These are phyloP conservation scores for Hermanozyma aechmeae DNA, from an alignment of 805 yeast genomes.

Conservation along the genomic window DNA sequence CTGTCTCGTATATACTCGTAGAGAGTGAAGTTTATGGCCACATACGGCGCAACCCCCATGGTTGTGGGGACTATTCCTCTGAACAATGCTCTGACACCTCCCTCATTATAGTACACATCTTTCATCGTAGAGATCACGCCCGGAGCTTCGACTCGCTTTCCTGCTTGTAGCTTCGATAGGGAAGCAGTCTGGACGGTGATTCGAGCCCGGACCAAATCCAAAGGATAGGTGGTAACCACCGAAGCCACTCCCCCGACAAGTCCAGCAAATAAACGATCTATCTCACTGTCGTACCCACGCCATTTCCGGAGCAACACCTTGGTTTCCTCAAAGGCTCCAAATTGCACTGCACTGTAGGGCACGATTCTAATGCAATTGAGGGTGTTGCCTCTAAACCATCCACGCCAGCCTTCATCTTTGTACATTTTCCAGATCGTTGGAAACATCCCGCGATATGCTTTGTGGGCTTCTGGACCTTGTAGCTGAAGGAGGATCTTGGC, in stretches of 20 bases:
- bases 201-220: constrained; percentile 86
- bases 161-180: constrained; percentile 37
- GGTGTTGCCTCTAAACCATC: constrained; percentile 85
- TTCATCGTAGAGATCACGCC: constrained; percentile 54
- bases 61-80: constrained; percentile 88
- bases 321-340: constrained; percentile 66
- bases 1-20: constrained; percentile 73
- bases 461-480: constrained; percentile 54
- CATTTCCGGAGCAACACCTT: constrained; percentile 30
- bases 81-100: constrained; percentile 71
- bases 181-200: constrained; percentile 82
- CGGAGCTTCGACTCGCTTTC: constrained; percentile 49
- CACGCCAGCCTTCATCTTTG: constrained; percentile 85
- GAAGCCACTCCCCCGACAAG: constrained; percentile 73
- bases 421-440: constrained; percentile 72
- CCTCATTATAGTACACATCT: constrained; percentile 64
- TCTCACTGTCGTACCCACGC: constrained; percentile 30
- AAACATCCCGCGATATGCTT: constrained; percentile 56
- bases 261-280: constrained; percentile 66
- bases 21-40: constrained; percentile 83
- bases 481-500: constrained; percentile 88
- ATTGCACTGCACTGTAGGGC: constrained; percentile 94
- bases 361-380: constrained; percentile 82
- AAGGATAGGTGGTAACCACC: constrained; percentile 80
- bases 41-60: constrained; percentile 92